Evolutionary conservation across 257 asterid species (phyloP), one percentile per base, ranked within the genome.

Genomic region (Asclepias syriaca): DNA sequence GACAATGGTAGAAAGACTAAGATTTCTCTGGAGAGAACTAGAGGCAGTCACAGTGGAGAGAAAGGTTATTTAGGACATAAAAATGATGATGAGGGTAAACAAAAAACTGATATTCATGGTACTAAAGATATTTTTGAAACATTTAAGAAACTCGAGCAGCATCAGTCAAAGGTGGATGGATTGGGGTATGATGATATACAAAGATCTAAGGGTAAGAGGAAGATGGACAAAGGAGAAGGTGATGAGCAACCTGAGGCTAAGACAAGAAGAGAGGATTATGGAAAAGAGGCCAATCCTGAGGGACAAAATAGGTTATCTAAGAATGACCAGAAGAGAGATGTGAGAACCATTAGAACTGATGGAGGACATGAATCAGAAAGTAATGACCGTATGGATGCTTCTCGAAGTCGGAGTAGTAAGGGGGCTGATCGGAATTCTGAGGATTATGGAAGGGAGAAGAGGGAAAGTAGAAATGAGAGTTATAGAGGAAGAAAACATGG

Each of bases 401-500:
- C 14, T 48, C 81, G 56, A 43, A 66, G 68, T 37, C 72, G 75
- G 79, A 72, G 81, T 54, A 71, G 74, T 56, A 78, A 45, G 77
- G 77, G 80, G 19, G 83, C 77, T 34, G 81, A 76, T 32, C 65
- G 63, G 65, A 86, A 80, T 68, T 77, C 58, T 66, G 87, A 83
- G 32, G 77, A 46, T 50, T 69, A 70, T 79, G 87, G 83, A 45
- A 74, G 76, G 66, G 81, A 78, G 71, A 79, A 75, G 81, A 86
- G 81, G 72, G 88, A 78, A 59, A 81, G 81, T 69, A 81, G 74
- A 72, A 87, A 83, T 39, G 85, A 81, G 3, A 87, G 76, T 69
- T 89, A 80, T 2, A 79, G 29, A 64, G 91, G 79, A 65, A 86
- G 79, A 78, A 85, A 81, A 79, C 86, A 80, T 66, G 89, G 74